phyloP scores from a whole-genome alignment of 768 basidiomycete genomes.

The Serendipita sp. region DNA sequence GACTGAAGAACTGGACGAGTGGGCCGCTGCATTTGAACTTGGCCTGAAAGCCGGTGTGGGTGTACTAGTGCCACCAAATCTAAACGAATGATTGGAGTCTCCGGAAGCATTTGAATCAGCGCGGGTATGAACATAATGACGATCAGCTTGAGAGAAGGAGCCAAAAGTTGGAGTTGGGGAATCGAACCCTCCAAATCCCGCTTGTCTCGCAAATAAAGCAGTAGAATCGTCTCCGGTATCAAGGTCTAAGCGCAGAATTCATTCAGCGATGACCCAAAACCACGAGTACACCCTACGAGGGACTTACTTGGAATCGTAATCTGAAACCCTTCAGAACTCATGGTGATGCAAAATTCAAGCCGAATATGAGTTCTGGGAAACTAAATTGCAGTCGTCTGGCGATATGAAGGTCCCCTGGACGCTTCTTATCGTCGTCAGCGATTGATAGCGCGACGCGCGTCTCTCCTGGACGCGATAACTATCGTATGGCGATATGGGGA shows the following conservation, averaged over 20 bases:
- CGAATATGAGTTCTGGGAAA: not conserved
- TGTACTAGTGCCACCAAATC: slow-evolving; percentile 27
- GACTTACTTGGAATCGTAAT: slow-evolving; percentile 48
- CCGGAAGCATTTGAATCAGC: slow-evolving; percentile 69
- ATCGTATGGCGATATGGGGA: too few relatives aligned
- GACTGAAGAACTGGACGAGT: slow-evolving; percentile 59
- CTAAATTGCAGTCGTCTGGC: too few relatives aligned
- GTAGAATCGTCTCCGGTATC: slow-evolving; percentile 35
- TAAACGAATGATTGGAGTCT: slow-evolving; percentile 51
- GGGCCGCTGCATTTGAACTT: slow-evolving; percentile 22
- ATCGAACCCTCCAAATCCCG: slow-evolving; percentile 33
- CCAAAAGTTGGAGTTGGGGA: slow-evolving; percentile 49
- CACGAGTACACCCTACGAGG: not conserved
- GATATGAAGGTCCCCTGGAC: too few relatives aligned
- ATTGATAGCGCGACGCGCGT: too few relatives aligned
- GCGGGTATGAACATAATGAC: slow-evolving; percentile 56
- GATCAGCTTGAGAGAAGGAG: slow-evolving; percentile 29
- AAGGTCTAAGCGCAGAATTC: slow-evolving; percentile 38
- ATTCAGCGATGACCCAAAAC: not conserved
- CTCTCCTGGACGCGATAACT: too few relatives aligned
- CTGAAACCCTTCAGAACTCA: slow-evolving; percentile 27
- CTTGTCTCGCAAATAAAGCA: slow-evolving; percentile 21
- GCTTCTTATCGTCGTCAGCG: too few relatives aligned
- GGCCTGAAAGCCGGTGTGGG: slow-evolving; percentile 17
- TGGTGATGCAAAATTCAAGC: not conserved